Base-by-base conservation (phyloP, 1,284 basidiomycete species). In the Rhodotorula sp. region DNA sequence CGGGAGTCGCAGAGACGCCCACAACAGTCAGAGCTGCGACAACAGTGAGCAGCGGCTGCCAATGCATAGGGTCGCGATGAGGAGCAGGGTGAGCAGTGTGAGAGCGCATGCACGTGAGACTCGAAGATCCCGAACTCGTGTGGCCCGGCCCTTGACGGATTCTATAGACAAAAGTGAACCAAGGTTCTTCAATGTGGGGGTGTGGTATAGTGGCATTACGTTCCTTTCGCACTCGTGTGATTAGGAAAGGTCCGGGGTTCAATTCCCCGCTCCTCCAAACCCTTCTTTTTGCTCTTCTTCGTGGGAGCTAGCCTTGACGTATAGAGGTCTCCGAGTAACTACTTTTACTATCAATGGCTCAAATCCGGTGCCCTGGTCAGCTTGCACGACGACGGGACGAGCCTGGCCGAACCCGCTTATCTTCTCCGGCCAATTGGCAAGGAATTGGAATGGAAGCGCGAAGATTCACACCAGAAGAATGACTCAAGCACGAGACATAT, bases 191-290 rank as follows among this genome's bases (percentile, higher is more conserved):
- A 10, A 29, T 2, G 29, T 12, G 60, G 60, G 60, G 60, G 48
- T 62, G 60, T 62, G 34, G 48, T 48, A 49, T 48, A 62, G 60
- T 46, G 60, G 60, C 21, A 62, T 47, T 49, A 48, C 48, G 60
- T 48, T 48, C 48, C 47, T 48, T 62, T 62, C 60, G 60, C 60
- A 62, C n/a, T 26, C 4, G 31, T 48, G 60, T 34, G 47, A 47
- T 51, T 62, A 48, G 47, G 48, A 49, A 48, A 62, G 34, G 60
- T 51, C 60, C 60, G 48, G 60, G 60, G 60, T 62, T 62, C 60
- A 62, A 62, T 29, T 62, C 60, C 60, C 60, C 34, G 60, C 60
- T 62, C 48, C 60, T 62, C 60, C 60, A 62, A 23, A 23, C 20
- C 21, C 34, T 62, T 62, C 49, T 26, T 21, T n/a, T 52, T 21